Conservation (phyloP, 495 filamentous ascomycete species). For the Talaromyces stipitatus region DNA sequence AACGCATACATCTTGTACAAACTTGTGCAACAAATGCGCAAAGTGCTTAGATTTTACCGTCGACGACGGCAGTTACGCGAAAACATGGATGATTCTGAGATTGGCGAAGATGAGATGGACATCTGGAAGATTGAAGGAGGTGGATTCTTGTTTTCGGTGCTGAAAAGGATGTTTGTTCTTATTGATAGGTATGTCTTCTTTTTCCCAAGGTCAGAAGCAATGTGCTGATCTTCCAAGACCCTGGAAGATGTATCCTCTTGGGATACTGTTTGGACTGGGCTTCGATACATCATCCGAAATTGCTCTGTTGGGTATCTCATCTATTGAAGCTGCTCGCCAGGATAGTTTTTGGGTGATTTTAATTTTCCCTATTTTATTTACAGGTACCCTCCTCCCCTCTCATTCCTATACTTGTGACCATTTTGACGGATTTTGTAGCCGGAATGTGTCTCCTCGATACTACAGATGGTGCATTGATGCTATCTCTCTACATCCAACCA, state of each 20-base stretch:
- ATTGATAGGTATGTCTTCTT: constrained; percentile 53
- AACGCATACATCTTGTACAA: constrained; percentile 81
- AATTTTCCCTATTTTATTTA: constrained; percentile 87
- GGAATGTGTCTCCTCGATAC: constrained; percentile 92
- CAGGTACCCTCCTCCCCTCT: constrained; percentile 40
- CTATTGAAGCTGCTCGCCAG: constrained; percentile 73
- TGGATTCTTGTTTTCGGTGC: constrained; percentile 63
- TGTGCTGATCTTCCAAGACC: constrained; percentile 34
- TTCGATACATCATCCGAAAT: constrained; percentile 97
- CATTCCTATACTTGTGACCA: neutral
- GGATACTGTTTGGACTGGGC: constrained; percentile 83
- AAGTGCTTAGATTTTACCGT: constrained; percentile 39
- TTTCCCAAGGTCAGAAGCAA: neutral
- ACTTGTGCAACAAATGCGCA: constrained; percentile 59
- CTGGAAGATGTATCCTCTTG: constrained; percentile 96
- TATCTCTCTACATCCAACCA: constrained; percentile 75
- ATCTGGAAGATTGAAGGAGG: constrained; percentile 65
- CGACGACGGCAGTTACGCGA: neutral
- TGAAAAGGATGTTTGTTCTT: constrained; percentile 70
- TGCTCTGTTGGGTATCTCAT: constrained; percentile 82
- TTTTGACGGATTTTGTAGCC: constrained; percentile 28
- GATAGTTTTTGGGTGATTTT: constrained; percentile 92
- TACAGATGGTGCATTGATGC: constrained; percentile 89
- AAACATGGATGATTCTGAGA: neutral
- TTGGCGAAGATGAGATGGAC: constrained; percentile 44